Conservation (phyloP, 2,329 filamentous ascomycete genomes). For the Colletotrichum agaves region DNA sequence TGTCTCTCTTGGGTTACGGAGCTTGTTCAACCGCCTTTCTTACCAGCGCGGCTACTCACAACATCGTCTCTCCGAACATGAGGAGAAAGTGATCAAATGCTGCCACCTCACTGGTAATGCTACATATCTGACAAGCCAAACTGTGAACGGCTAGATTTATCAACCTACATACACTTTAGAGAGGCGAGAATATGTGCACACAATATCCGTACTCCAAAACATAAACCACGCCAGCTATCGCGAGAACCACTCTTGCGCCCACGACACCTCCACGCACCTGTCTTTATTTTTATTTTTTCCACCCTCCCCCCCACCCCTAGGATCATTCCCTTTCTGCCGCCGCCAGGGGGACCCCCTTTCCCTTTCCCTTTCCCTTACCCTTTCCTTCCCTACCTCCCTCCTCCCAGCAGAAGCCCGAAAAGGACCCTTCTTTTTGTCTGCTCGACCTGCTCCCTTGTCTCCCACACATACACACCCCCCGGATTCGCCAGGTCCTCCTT, state of each 20-base stretch:
- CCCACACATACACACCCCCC: not conserved
- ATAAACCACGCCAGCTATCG: conserved; percentile 6
- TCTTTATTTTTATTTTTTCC: not conserved
- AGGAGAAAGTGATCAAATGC: not conserved
- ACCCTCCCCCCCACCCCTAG: conserved; percentile 8
- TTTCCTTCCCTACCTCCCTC: conserved; percentile 1
- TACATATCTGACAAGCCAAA: too few relatives aligned
- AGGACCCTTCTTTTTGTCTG: conserved; percentile 27
- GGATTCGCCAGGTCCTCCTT: conserved; percentile 20
- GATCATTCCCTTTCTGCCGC: conserved; percentile 22
- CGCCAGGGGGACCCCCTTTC: conserved; percentile 19
- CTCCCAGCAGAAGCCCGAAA: not conserved
- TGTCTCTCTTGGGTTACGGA: not conserved
- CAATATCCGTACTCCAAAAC: not conserved
- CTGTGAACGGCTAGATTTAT: too few relatives aligned
- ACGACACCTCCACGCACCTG: conserved; percentile 8
- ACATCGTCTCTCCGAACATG: not conserved
- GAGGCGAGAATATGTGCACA: not conserved
- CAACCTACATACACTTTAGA: not conserved
- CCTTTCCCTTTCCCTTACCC: not conserved
- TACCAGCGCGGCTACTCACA: not conserved
- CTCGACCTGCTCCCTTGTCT: conserved; percentile 22
- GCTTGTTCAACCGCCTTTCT: not conserved
- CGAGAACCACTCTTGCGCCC: not conserved
- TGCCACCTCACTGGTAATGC: not conserved